A percentile compares a stretch with the other conserved stretches of the same genome.
Evolutionary conservation across 2,329 filamentous ascomycete genomes (phyloP).

Genomic region (Colletotrichum liaoningense): DNA sequence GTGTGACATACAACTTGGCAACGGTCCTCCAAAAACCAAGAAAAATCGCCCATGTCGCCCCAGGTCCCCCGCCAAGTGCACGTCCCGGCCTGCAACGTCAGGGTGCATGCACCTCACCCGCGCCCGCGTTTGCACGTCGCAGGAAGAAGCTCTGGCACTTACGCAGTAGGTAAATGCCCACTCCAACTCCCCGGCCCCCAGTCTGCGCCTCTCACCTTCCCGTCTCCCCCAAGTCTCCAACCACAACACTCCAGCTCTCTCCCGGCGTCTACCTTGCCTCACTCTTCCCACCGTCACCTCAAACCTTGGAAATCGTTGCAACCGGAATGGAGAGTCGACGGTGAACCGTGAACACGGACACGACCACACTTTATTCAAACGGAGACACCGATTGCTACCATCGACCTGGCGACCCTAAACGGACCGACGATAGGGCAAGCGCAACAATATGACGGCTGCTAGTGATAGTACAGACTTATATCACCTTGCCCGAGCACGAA

Average conservation of each 20-base stretch:
- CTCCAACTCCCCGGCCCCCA: slow-evolving; percentile 14
- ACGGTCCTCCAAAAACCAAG: slow-evolving; percentile 34
- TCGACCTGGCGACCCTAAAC: slow-evolving; percentile 20
- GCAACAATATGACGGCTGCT: slow-evolving; percentile 31
- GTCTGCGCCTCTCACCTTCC: slow-evolving; percentile 4
- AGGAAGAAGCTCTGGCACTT: slow-evolving; percentile 2
- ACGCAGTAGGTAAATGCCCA: too few relatives aligned
- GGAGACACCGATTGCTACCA: slow-evolving; percentile 19
- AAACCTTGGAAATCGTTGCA: slow-evolving; percentile 34
- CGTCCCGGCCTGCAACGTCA: slow-evolving; percentile 33
- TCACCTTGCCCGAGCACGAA: neutral
- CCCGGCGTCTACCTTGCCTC: slow-evolving; percentile 5
- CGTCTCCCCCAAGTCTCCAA: neutral
- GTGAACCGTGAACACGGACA: slow-evolving; percentile 22
- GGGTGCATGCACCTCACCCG: slow-evolving; percentile 26
- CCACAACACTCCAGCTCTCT: neutral
- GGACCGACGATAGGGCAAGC: slow-evolving; percentile 20
- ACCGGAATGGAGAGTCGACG: slow-evolving; percentile 17
- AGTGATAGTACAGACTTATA: slow-evolving; percentile 11
- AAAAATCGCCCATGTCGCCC: slow-evolving; percentile 19
- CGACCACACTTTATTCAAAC: slow-evolving; percentile 4
- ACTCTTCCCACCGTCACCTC: slow-evolving; percentile 21
- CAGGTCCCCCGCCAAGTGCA: slow-evolving; percentile 31
- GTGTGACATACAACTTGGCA: slow-evolving; percentile 34
- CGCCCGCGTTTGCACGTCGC: neutral